These are phyloP conservation scores for Pseudozyma thailandica DNA, from an alignment of 1,284 basidiomycete genomes.

Conservation along the genomic window DNA sequence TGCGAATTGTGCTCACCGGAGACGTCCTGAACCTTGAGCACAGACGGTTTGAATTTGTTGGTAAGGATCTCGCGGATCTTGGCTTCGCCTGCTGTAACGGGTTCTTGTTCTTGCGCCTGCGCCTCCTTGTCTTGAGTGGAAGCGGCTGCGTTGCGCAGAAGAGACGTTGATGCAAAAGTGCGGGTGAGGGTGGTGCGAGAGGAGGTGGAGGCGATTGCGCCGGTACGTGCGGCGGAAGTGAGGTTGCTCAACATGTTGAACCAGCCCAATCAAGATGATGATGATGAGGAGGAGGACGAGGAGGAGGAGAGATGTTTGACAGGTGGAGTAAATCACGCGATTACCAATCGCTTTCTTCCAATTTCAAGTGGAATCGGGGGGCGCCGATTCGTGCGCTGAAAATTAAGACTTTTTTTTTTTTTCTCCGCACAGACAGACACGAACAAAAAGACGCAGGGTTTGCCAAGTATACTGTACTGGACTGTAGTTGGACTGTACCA, in stretches of 20 bases:
- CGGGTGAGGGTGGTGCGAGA: not conserved
- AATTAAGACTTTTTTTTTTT: constrained; percentile 19
- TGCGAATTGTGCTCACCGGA: constrained; percentile 68
- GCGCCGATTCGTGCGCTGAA: too few species aligned
- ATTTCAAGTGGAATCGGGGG: not conserved
- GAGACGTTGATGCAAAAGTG: not conserved
- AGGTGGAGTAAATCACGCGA: too few species aligned
- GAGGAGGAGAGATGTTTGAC: too few species aligned
- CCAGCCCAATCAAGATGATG: too few species aligned
- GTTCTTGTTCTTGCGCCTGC: too few species aligned
- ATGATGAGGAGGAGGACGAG: too few species aligned
- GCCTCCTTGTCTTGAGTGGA: constrained; percentile 1
- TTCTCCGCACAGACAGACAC: constrained; percentile 24
- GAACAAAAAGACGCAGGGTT: too few species aligned
- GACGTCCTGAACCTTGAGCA: constrained; percentile 64
- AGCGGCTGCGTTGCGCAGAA: not conserved
- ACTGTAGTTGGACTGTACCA: too few species aligned
- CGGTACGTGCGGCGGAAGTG: too few species aligned
- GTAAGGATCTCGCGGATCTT: constrained; percentile 79
- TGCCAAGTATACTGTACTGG: too few species aligned
- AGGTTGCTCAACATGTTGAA: too few species aligned
- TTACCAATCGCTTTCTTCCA: too few species aligned
- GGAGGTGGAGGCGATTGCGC: not conserved
- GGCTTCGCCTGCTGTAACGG: constrained; percentile 37
- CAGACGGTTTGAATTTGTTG: constrained; percentile 76